phyloP scores from a whole-genome alignment of 805 yeast genomes.

The Candida silvicultrix region DNA sequence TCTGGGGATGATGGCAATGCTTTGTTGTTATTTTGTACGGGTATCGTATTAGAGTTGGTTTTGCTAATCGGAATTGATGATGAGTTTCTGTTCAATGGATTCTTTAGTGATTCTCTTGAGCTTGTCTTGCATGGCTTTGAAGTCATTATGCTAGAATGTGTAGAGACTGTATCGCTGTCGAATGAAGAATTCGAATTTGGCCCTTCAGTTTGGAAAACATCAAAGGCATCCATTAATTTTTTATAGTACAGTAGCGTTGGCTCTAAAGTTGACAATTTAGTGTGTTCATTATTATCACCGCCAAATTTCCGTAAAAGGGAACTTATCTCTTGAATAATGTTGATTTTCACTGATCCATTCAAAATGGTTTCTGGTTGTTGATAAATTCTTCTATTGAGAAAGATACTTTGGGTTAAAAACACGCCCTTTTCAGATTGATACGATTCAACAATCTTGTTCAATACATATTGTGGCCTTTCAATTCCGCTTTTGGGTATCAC shows the following conservation, averaged over 20 bases:
- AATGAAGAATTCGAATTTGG: neutral
- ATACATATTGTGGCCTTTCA: constrained; percentile 6
- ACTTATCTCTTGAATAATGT: constrained; percentile 18
- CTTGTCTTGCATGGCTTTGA: neutral
- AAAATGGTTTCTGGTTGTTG: constrained; percentile 7
- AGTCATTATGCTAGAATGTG: neutral
- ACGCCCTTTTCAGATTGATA: constrained; percentile 16
- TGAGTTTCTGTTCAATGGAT: neutral
- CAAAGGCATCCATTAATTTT: constrained; percentile 21
- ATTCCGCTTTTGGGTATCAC: constrained; percentile 6
- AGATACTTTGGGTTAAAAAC: constrained; percentile 9
- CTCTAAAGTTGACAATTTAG: constrained; percentile 4
- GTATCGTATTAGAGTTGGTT: neutral
- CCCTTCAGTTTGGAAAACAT: constrained; percentile 7
- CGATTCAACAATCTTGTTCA: constrained; percentile 11
- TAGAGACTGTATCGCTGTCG: neutral
- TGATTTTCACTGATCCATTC: constrained; percentile 18
- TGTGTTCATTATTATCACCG: constrained; percentile 1
- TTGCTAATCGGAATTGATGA: neutral
- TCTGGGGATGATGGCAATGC: neutral
- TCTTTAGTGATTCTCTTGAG: neutral
- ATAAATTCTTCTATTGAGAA: constrained; percentile 11
- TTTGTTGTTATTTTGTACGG: neutral
- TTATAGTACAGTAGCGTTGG: constrained; percentile 16
- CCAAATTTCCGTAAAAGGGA: constrained; percentile 8